A percentile compares a stretch with the other conserved stretches of the same genome.
Evolutionary conservation across 2,329 filamentous ascomycete genomes (phyloP).

Genomic region (Colletotrichum acutatum): DNA sequence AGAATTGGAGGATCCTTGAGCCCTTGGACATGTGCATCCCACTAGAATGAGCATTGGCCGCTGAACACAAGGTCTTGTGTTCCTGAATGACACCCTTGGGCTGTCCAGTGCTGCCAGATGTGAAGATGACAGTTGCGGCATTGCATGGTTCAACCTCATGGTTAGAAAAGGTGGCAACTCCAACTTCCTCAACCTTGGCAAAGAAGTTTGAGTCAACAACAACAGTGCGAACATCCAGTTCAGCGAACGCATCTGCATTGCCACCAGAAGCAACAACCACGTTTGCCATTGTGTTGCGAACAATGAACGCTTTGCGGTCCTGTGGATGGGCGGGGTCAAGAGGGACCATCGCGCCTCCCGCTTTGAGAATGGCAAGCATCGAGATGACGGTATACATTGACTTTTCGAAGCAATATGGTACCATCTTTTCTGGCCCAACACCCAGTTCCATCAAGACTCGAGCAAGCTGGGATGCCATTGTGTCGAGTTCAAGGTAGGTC

Average conservation of each 20-base stretch:
- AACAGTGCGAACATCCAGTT: not conserved
- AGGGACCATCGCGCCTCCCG: constrained; percentile 45
- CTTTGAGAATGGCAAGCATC: constrained; percentile 45
- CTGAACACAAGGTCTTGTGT: constrained; percentile 41
- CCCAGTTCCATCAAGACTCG: constrained; percentile 30
- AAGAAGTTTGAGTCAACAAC: not conserved
- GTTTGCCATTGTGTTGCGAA: not conserved
- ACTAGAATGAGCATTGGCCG: constrained; percentile 21
- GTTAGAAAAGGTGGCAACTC: constrained; percentile 1
- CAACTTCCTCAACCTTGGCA: not conserved
- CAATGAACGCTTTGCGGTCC: constrained; percentile 22
- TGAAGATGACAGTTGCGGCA: constrained; percentile 57
- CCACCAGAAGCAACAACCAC: constrained; percentile 2
- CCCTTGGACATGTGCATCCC: constrained; percentile 10
- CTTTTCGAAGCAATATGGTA: constrained; percentile 44
- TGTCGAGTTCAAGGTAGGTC: constrained; percentile 38
- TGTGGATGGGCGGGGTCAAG: constrained; percentile 39
- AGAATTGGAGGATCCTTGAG: constrained; percentile 36
- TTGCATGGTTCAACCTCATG: constrained; percentile 4
- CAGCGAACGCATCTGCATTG: not conserved
- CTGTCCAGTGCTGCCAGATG: constrained; percentile 62
- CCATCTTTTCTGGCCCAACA: constrained; percentile 38
- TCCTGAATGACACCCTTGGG: constrained; percentile 62
- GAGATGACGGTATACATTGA: constrained; percentile 41
- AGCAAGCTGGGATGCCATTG: constrained; percentile 35